A percentile compares a stretch with the other conserved stretches of the same genome.
Conservation (phyloP, 2,329 filamentous ascomycete species). For the Alternaria hordeiaustralica region DNA sequence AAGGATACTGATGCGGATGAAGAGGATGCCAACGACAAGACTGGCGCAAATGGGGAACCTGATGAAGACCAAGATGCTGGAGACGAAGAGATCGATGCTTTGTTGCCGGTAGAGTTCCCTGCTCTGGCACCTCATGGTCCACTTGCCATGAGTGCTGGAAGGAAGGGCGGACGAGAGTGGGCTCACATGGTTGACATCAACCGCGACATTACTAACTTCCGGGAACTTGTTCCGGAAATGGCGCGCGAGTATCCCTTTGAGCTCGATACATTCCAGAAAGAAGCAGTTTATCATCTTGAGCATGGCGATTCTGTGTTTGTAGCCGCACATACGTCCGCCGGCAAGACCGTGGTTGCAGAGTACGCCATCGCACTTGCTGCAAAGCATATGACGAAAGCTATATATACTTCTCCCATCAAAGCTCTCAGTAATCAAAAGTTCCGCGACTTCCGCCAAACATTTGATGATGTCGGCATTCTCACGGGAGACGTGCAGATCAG, state of each 20-base stretch:
- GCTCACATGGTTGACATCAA: constrained; percentile 98
- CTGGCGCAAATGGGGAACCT: constrained; percentile 38
- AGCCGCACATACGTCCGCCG: constrained; percentile 94
- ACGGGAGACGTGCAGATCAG: constrained; percentile 98
- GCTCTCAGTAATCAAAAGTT: constrained; percentile 99
- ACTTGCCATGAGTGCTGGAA: constrained; percentile 73
- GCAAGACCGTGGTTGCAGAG: constrained; percentile 97
- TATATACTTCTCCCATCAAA: constrained; percentile 98
- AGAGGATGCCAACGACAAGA: constrained; percentile 32
- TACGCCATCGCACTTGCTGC: constrained; percentile 95
- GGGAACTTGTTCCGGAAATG: constrained; percentile 93
- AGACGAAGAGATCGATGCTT: constrained; percentile 76
- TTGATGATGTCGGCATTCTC: constrained; percentile 95
- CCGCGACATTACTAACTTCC: constrained; percentile 90
- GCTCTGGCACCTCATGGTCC: constrained; percentile 84
- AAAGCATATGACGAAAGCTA: constrained; percentile 99
- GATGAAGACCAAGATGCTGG: constrained; percentile 55
- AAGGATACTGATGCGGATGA: constrained; percentile 31
- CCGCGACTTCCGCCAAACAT: constrained; percentile 86
- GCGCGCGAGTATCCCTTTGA: constrained; percentile 96
- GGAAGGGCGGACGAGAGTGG: constrained; percentile 85
- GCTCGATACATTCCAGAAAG: constrained; percentile 97
- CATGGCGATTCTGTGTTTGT: constrained; percentile 98
- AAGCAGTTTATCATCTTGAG: constrained; percentile 96
- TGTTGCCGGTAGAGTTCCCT: constrained; percentile 91